Evolutionary conservation across 441 rosid genomes (phyloP), one percentile per base, ranked within the genome.

Genomic region (Brassica balearica): DNA sequence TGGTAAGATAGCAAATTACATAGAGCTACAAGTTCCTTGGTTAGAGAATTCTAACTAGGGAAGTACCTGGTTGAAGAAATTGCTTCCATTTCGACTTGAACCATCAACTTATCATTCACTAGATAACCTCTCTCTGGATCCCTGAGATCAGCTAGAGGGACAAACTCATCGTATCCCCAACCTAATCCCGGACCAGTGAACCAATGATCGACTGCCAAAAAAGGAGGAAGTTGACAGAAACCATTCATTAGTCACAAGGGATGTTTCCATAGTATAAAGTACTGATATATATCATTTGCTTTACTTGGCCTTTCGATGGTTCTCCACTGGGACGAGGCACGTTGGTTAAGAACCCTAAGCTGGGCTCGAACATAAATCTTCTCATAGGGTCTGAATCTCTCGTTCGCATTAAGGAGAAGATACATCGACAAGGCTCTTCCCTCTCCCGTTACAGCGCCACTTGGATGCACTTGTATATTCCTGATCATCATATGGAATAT

Each of bases 31-130:
- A 38, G 46, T 38, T 38, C 46, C 12, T 38, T 38, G 46, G 46
- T 38, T 38, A 38, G 12, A 38, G 46, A 38, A 38, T 1, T 38
- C 46, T 38, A 38, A 38, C 11, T 38, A 38, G 46, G 46, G 11
- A 4, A 11, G 65, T 70, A 70, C 53, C 32, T 58, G 36, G 58
- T 19, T 29, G 38, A 11, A 20, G 74, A 71, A 36, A 71, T 36
- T 8, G 59, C 25, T 66, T 72, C 75, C 9, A 72, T n/a, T 59
- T 72, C 58, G 43, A 60, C 75, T 61, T 71, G 66, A 17, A 71
- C 66, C 0, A 56, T 17, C 34, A 71, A 58, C 56, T 23, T 22
- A 71, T 60, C 75, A 5, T 59, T 23, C 67, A 43, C 20, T 3
- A 71, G 22, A 1, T 17, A 59, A 20, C 75, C 75, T 11, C 46